phyloP scores from a whole-genome alignment of 176 grass and related monocot genomes.

The Saccharum officinarum region DNA sequence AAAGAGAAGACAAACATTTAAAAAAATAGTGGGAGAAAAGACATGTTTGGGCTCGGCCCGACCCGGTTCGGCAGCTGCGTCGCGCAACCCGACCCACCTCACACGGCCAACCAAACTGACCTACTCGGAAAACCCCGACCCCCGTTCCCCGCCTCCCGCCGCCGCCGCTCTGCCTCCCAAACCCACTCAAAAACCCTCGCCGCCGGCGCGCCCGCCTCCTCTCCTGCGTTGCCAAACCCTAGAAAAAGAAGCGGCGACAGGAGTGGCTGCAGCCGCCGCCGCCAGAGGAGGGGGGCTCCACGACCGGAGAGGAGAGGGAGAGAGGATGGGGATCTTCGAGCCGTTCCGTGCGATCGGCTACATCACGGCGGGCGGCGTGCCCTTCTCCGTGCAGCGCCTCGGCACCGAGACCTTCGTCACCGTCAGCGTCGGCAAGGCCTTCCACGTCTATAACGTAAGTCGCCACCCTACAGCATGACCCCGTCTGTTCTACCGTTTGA shows the following conservation, averaged over 20 bases:
- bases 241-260: neutral
- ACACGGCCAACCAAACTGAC: conserved; percentile 16
- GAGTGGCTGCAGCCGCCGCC: neutral
- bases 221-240: conserved; percentile 1
- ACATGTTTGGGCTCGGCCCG: neutral
- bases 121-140: neutral
- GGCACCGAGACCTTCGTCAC: conserved; percentile 92
- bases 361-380: conserved; percentile 70
- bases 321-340: conserved; percentile 88
- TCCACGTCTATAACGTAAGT: conserved; percentile 90
- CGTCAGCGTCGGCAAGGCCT: conserved; percentile 89
- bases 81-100: neutral
- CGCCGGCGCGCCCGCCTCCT: conserved; percentile 8
- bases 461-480: neutral
- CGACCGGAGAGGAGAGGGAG: neutral
- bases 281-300: neutral
- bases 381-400: conserved; percentile 90
- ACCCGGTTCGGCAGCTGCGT: neutral
- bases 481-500: neutral
- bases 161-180: conserved; percentile 28
- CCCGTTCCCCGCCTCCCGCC: conserved; percentile 23
- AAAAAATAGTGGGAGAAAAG: neutral
- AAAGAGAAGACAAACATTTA: too few relatives aligned
- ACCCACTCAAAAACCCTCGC: conserved; percentile 51
- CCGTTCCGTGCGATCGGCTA: conserved; percentile 92